Conservation (phyloP, 768 basidiomycete species). For the Suillus sp. region DNA sequence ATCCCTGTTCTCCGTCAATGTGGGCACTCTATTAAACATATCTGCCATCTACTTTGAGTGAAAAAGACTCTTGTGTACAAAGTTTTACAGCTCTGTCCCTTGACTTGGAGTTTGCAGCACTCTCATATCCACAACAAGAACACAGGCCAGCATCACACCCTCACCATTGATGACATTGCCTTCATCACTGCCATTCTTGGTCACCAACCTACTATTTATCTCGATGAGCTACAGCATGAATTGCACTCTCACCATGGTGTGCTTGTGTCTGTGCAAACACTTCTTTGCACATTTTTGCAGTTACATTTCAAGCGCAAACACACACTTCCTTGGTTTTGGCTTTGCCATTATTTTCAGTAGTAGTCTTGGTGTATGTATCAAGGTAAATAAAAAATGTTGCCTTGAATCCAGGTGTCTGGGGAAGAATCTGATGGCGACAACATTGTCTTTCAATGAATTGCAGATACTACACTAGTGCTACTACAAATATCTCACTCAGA, state of each 20-base stretch:
- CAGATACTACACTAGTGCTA: no score
- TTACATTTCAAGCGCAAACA: constrained; percentile 18
- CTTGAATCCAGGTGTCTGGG: no score
- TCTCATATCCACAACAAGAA: no score
- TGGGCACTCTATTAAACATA: constrained; percentile 19
- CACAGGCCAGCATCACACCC: background rate
- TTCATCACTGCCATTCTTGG: constrained; percentile 4
- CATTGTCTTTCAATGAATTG: no score
- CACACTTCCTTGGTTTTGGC: background rate
- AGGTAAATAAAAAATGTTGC: no score
- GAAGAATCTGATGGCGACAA: no score
- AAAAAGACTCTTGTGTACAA: constrained; percentile 16
- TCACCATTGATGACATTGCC: background rate
- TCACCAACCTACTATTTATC: constrained; percentile 11
- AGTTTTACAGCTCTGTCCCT: no score
- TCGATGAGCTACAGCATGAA: constrained; percentile 17
- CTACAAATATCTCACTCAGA: no score
- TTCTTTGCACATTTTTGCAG: constrained; percentile 6
- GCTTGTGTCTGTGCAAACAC: constrained; percentile 8
- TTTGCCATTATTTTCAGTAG: no score
- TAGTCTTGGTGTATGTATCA: no score
- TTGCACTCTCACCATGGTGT: background rate
- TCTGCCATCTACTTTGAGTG: constrained; percentile 23
- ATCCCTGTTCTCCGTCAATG: constrained; percentile 21
- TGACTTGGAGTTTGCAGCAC: no score